These are phyloP conservation scores for Rhodotorula kratochvilovae DNA, from an alignment of 768 basidiomycete species.

Conservation along the genomic window DNA sequence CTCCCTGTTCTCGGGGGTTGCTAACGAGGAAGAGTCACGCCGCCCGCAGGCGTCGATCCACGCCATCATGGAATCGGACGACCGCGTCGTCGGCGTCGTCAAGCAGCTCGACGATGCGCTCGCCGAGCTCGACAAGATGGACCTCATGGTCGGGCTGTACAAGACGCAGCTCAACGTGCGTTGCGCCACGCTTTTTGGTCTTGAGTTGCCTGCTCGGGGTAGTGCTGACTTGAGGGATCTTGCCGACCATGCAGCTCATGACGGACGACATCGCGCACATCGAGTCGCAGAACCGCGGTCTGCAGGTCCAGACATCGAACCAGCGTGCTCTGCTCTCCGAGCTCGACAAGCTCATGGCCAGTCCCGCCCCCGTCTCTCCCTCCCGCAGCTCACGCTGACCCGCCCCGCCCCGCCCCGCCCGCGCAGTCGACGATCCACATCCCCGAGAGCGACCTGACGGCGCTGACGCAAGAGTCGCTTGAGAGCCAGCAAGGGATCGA, in stretches of 20 bases:
- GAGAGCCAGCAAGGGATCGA: conserved; percentile 72
- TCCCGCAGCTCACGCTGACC: neutral
- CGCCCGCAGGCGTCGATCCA: conserved; percentile 79
- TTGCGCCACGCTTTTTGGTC: neutral
- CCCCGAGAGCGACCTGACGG: conserved; percentile 65
- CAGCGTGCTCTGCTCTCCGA: conserved; percentile 78
- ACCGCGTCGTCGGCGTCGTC: conserved; percentile 76
- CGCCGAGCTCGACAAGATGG: conserved; percentile 81
- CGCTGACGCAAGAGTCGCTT: conserved; percentile 81
- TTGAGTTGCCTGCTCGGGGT: neutral
- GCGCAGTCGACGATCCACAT: conserved; percentile 88
- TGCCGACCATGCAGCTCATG: conserved; percentile 61
- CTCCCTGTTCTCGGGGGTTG: neutral
- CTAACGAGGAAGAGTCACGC: neutral
- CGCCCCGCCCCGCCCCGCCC: neutral
- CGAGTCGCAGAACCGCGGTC: conserved; percentile 89
- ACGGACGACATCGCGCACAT: conserved; percentile 92
- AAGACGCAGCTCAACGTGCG: conserved; percentile 92
- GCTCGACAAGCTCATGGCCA: conserved; percentile 77
- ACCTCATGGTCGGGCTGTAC: conserved; percentile 81
- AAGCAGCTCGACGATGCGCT: conserved; percentile 86
- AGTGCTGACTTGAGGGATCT: neutral
- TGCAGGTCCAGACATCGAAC: conserved; percentile 96
- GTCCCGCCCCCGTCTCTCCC: conserved; percentile 31
- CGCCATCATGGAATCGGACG: conserved; percentile 93